phyloP scores from a whole-genome alignment of 768 basidiomycete species.

The Leccinum rimulosum region DNA sequence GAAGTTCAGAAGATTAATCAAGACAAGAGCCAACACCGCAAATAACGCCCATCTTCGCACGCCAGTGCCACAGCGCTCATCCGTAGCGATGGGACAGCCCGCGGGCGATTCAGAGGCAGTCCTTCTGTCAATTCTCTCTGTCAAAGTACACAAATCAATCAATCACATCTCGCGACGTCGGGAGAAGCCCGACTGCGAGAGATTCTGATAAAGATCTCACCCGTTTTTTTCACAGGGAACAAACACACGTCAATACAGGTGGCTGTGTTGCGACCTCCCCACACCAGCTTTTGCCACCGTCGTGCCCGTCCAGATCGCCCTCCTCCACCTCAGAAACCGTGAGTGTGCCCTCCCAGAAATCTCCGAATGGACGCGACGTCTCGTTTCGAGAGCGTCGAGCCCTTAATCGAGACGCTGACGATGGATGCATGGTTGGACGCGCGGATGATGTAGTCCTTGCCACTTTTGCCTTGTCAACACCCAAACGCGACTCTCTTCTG shows the following conservation, averaged over 20 bases:
- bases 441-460: constrained; percentile 20
- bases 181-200: background rate
- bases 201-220: background rate
- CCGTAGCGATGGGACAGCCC: background rate
- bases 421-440: constrained; percentile 23
- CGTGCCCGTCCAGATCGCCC: constrained; percentile 32
- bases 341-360: constrained; percentile 35
- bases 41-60: constrained; percentile 15
- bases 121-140: background rate
- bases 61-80: background rate
- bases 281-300: background rate
- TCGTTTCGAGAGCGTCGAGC: background rate
- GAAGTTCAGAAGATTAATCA: constrained; percentile 1
- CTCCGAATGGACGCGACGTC: background rate
- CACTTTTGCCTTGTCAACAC: background rate
- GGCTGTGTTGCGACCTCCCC: background rate
- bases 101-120: background rate
- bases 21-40: background rate
- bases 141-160: background rate
- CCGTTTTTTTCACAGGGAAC: background rate
- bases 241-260: too few relatives aligned
- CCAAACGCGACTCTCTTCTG: constrained; percentile 10
- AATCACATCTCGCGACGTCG: background rate
- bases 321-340: constrained; percentile 54
- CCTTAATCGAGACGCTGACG: background rate